Evolutionary conservation across 2,329 filamentous ascomycete species (phyloP), one percentile per base, ranked within the genome.

Genomic region (Onygena corvina): DNA sequence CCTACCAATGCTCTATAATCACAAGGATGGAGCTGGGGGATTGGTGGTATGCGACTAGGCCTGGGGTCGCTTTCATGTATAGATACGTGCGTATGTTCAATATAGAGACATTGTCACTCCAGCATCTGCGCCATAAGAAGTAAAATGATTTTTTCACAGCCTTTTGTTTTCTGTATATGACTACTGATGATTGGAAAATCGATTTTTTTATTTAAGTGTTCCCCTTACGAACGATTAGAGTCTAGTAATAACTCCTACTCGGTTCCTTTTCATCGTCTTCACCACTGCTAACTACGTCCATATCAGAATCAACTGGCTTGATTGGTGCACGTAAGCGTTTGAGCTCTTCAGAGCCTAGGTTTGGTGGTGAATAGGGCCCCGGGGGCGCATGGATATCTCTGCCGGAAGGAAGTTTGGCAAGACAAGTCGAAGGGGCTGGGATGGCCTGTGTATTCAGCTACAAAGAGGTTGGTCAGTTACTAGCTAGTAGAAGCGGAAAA

Each of bases 321-420:
- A 47, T 40, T 1, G 54, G 52, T 6, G 44, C 52, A 14, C 54
- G 50, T 49, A 56, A 48, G 11, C 48, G 46, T 2, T 45, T 77
- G 8, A 96, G 68, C 0, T 76, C 70, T 23, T 81, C 76, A 8
- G 75, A 71, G 36, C 84, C 83, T 8, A 95, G 67, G 1, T 67
- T 63, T 0, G 84, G 83, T 0, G 79, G 76, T 4, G 75, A 71
- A 57, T 81, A 95, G 0, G 79, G 72, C 59, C 81, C 82, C 30
- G 86, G 70, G 0, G 72, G 76, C 55, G 63, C 55, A 50, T 93
- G 84, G 48, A 94, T 87, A 59, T 95, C 89, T 54, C 90, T 79
- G 1, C 90, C 90, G 1, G 85, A 90, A 0, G 92, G 90, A 70
- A 96, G 84, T 53, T 79, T 81, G 4, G 84, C 76, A 3, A 94